Percentiles rank a stretch among this genome's conserved stretches.
phyloP scores from a whole-genome alignment of 2,329 filamentous ascomycete genomes.

The Botrytis tulipae region DNA sequence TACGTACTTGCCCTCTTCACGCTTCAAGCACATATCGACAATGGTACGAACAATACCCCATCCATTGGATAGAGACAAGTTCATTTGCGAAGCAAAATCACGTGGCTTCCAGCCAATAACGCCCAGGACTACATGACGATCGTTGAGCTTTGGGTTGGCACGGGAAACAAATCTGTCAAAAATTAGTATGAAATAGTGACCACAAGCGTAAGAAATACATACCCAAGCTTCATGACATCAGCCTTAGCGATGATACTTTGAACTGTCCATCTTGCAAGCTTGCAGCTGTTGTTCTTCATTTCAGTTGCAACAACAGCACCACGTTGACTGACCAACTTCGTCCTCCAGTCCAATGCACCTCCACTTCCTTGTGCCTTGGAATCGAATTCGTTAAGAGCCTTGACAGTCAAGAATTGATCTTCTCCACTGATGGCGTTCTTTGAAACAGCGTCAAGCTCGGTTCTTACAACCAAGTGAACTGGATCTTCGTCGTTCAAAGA shows the following conservation, averaged over 20 bases:
- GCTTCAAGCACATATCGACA: slow-evolving; percentile 84
- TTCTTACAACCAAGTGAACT: slow-evolving; percentile 87
- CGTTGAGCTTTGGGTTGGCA: slow-evolving; percentile 84
- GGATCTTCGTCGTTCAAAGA: slow-evolving; percentile 89
- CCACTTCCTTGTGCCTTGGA: slow-evolving; percentile 95
- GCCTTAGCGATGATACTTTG: slow-evolving; percentile 96
- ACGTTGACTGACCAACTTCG: slow-evolving; percentile 89
- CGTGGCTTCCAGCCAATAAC: slow-evolving; percentile 97
- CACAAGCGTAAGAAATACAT: slow-evolving; percentile 42
- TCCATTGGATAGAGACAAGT: slow-evolving; percentile 91
- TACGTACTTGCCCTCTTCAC: slow-evolving; percentile 78
- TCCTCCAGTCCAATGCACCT: slow-evolving; percentile 93
- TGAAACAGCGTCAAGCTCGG: slow-evolving; percentile 91
- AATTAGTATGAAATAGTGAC: background rate
- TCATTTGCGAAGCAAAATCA: slow-evolving; percentile 98
- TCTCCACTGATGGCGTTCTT: slow-evolving; percentile 93
- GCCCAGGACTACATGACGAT: slow-evolving; percentile 92
- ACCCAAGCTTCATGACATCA: slow-evolving; percentile 99
- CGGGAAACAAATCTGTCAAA: slow-evolving; percentile 85
- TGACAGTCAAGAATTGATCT: slow-evolving; percentile 87
- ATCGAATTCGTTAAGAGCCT: slow-evolving; percentile 98
- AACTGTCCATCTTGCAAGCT: slow-evolving; percentile 95
- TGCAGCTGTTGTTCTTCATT: slow-evolving; percentile 99
- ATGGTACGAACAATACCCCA: slow-evolving; percentile 99
- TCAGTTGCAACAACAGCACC: slow-evolving; percentile 97